These are phyloP conservation scores for Adansonia rubrostipa DNA, from an alignment of 441 rosid genomes.

Conservation along the genomic window DNA sequence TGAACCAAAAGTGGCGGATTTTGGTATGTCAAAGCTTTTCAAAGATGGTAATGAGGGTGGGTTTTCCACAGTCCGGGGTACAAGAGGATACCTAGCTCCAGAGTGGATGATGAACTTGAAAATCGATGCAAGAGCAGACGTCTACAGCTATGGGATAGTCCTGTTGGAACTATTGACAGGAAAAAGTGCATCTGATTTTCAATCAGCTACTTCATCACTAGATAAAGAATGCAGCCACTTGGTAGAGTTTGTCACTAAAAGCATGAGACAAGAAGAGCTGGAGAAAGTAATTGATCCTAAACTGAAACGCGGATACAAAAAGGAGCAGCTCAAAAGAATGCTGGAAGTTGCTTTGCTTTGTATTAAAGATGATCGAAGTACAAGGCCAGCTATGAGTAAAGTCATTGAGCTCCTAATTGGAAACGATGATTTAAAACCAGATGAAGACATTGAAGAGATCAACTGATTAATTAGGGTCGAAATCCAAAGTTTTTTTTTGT, in stretches of 20 bases:
- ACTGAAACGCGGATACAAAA: slow-evolving; percentile 11
- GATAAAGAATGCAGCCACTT: slow-evolving; percentile 13
- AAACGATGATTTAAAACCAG: slow-evolving; percentile 18
- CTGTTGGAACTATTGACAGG: slow-evolving; percentile 35
- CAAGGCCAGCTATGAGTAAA: slow-evolving; percentile 37
- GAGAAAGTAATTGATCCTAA: slow-evolving; percentile 29
- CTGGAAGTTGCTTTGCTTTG: slow-evolving; percentile 35
- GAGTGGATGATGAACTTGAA: slow-evolving; percentile 33
- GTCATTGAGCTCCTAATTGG: slow-evolving; percentile 28
- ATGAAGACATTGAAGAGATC: background rate
- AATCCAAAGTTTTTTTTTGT: background rate
- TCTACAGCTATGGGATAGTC: slow-evolving; percentile 37
- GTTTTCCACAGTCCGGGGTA: slow-evolving; percentile 30
- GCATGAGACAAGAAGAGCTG: slow-evolving; percentile 9
- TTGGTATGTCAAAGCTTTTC: slow-evolving; percentile 38
- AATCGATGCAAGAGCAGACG: slow-evolving; percentile 35
- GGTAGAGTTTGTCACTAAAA: slow-evolving; percentile 26
- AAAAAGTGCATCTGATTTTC: slow-evolving; percentile 27
- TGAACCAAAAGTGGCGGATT: slow-evolving; percentile 34
- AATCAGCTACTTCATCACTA: background rate
- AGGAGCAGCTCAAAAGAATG: slow-evolving; percentile 29
- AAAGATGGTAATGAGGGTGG: slow-evolving; percentile 22
- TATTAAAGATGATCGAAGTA: slow-evolving; percentile 24
- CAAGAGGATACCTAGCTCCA: slow-evolving; percentile 40
- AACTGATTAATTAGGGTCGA: background rate